These are phyloP conservation scores for Pistacia atlantica DNA, from an alignment of 345 rosid species.

Conservation along the genomic window DNA sequence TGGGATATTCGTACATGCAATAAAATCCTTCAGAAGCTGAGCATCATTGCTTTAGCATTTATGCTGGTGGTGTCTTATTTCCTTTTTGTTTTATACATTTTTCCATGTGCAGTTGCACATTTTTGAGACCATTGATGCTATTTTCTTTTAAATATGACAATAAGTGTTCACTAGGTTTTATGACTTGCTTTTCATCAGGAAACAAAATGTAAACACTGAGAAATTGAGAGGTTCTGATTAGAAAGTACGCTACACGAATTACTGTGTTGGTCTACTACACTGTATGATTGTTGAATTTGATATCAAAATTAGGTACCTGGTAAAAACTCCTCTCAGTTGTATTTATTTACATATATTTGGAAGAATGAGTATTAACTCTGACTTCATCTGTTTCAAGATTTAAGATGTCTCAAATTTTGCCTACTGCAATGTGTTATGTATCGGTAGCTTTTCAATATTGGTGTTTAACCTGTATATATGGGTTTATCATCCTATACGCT, in stretches of 20 bases:
- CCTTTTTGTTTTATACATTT: not conserved
- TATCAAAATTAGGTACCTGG: not conserved
- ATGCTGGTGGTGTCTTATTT: not conserved
- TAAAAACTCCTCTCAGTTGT: not conserved
- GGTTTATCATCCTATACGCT: not conserved
- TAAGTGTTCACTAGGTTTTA: not conserved
- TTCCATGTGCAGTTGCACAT: not conserved
- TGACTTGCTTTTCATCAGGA: not conserved
- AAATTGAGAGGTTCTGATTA: not conserved
- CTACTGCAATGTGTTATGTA: not conserved
- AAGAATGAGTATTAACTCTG: not conserved
- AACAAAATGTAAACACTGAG: not conserved
- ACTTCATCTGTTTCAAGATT: conserved; percentile 5
- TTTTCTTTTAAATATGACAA: not conserved
- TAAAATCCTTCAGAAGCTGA: not conserved
- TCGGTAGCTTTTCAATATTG: not conserved
- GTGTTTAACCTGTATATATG: conserved; percentile 11
- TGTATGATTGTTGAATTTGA: not conserved
- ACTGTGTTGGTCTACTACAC: not conserved
- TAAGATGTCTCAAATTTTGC: conserved; percentile 8
- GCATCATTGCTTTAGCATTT: not conserved
- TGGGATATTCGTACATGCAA: not conserved
- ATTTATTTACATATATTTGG: not conserved
- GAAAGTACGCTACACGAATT: not conserved
- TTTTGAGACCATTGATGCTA: not conserved